Percentiles rank a stretch among this genome's conserved stretches.
These are phyloP conservation scores for Plasmodium gaboni DNA, from an alignment of 169 alveolate genomes.

Conservation along the genomic window DNA sequence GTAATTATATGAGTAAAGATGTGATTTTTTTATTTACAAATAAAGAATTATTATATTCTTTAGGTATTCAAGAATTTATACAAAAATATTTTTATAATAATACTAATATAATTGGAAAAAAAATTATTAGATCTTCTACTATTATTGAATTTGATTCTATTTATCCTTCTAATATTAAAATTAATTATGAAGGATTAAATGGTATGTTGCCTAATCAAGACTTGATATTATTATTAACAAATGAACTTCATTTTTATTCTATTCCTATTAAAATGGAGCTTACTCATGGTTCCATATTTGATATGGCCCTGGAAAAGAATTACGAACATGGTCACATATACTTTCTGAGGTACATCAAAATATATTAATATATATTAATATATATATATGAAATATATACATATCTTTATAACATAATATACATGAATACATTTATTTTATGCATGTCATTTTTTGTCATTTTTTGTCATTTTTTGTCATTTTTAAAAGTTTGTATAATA, in stretches of 20 bases:
- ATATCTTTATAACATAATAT: neutral
- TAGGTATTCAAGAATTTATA: conserved; percentile 57
- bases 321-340: conserved; percentile 67
- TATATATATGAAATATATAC: neutral
- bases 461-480: too few relatives aligned
- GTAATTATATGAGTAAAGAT: conserved; percentile 76
- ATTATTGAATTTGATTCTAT: conserved; percentile 75
- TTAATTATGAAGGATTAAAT: conserved; percentile 75
- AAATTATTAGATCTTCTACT: conserved; percentile 38
- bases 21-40: conserved; percentile 65
- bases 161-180: conserved; percentile 62
- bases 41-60: conserved; percentile 63
- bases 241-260: conserved; percentile 43
- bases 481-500: neutral
- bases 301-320: conserved; percentile 53
- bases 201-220: conserved; percentile 72
- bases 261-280: conserved; percentile 59
- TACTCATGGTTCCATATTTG: conserved; percentile 17
- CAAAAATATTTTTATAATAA: conserved; percentile 32
- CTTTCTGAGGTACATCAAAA: conserved; percentile 46
- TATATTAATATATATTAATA: neutral
- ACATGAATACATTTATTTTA: neutral
- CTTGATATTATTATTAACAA: conserved; percentile 35
- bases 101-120: conserved; percentile 15
- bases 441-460: too few relatives aligned